Conservation (phyloP, 1,284 basidiomycete species). For the Neotropicomus parvogracilis region DNA sequence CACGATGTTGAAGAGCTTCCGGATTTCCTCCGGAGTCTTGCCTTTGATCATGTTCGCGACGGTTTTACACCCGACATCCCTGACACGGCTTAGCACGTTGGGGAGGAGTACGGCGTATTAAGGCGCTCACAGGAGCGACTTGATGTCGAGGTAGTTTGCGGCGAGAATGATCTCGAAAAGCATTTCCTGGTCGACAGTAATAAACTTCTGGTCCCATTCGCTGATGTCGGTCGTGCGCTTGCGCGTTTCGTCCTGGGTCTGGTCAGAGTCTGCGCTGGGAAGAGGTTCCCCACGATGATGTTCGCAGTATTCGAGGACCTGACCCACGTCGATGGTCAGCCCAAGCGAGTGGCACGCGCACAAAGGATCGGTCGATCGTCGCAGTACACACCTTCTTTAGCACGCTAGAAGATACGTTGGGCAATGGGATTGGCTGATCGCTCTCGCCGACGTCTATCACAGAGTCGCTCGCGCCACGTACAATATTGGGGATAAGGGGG, state of each 20-base stretch:
- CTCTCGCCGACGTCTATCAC: slow-evolving; percentile 84
- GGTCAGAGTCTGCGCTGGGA: slow-evolving; percentile 80
- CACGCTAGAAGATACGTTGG: slow-evolving; percentile 95
- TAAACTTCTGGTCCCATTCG: slow-evolving; percentile 99
- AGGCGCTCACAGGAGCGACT: slow-evolving; percentile 83
- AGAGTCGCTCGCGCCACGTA: slow-evolving; percentile 12
- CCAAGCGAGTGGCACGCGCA: neutral
- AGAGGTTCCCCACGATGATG: slow-evolving; percentile 97
- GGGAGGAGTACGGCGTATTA: neutral
- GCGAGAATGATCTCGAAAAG: slow-evolving; percentile 99
- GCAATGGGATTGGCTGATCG: slow-evolving; percentile 91
- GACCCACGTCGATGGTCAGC: slow-evolving; percentile 9
- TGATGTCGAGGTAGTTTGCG: slow-evolving; percentile 99
- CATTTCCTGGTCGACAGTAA: slow-evolving; percentile 95
- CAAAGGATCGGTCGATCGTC: slow-evolving; percentile 8
- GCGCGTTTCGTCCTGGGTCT: slow-evolving; percentile 87
- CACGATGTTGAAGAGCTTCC: slow-evolving; percentile 95
- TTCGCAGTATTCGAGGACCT: slow-evolving; percentile 99
- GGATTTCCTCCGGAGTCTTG: slow-evolving; percentile 94
- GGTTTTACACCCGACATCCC: slow-evolving; percentile 99
- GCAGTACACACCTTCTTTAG: slow-evolving; percentile 78
- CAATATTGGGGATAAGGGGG: slow-evolving; percentile 11
- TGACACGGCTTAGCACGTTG: slow-evolving; percentile 33
- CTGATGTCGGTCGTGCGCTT: slow-evolving; percentile 96
- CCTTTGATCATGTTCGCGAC: slow-evolving; percentile 99